Evolutionary conservation across 257 asterid genomes (phyloP), one percentile per base, ranked within the genome.

Genomic region (Jasminum sambac): DNA sequence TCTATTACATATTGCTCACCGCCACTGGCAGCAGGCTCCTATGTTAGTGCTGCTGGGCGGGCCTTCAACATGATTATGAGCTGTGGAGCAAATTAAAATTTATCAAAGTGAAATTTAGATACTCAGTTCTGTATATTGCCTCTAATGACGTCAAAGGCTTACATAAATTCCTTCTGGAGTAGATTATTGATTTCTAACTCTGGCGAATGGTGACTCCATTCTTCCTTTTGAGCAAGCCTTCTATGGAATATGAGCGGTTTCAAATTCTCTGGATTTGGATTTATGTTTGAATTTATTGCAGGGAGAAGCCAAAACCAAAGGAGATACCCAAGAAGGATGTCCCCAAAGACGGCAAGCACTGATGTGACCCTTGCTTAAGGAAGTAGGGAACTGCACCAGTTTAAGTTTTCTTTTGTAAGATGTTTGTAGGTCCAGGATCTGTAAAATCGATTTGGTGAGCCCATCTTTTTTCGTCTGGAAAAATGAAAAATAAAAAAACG

Each of bases 271-370:
- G 8, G n/a, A 48, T 48, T 48, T 2, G 59, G 23, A 17, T 19
- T 19, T 62, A 14, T 61, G 37, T 19, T 59, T 71, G 75, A 46
- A 76, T 17, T 74, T 64, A 5, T 52, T 68, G 78, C 79, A 88
- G 96, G 85, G 90, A 86, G 85, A 90, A 90, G 80, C 79, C 79
- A 26, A 89, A 83, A 69, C 89, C 90, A 0, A 90, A 84, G 75
- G 96, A 84, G 67, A 74, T 83, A 38, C 86, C 93, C 6, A 84
- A 78, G 68, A 86, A 90, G 72, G 89, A 86, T 69, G 40, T 63
- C 11, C 87, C 85, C 1, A 85, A 83, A 81, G 79, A 86, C 41
- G 87, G 83, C 76, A 83, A 84, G 77, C 85, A 80, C 63, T 86
- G 84, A 65, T 26, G 30, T 17, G 14, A 24, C 68, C 24, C 23